These are phyloP conservation scores for Metschnikowia reukaufii DNA, from an alignment of 805 yeast genomes.

Conservation along the genomic window DNA sequence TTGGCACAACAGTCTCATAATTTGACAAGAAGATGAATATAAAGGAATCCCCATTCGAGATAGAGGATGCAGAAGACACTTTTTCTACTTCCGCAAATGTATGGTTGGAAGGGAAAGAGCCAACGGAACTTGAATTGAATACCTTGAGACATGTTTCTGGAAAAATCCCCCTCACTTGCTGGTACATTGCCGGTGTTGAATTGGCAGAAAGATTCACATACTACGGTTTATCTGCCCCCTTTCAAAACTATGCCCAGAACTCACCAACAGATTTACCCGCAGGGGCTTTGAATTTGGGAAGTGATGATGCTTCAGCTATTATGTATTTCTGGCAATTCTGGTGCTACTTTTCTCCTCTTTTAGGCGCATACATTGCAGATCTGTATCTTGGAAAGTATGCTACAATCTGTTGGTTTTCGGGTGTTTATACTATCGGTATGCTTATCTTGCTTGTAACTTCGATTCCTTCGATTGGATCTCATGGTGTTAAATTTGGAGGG, in stretches of 20 bases:
- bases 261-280: constrained; percentile 14
- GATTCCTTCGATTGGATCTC: constrained; percentile 52
- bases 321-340: constrained; percentile 19
- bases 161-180: constrained; percentile 16
- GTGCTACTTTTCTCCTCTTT: constrained; percentile 15
- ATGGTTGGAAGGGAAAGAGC: constrained; percentile 14
- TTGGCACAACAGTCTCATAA: too few relatives aligned
- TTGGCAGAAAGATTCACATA: constrained; percentile 18
- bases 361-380: constrained; percentile 56
- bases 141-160: constrained; percentile 52
- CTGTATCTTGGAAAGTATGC: constrained; percentile 69
- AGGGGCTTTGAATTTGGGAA: constrained; percentile 14
- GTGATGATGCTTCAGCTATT: constrained; percentile 15
- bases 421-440: constrained; percentile 59
- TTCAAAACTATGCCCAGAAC: constrained; percentile 19
- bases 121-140: constrained; percentile 54
- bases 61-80: neutral
- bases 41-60: neutral
- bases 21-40: neutral
- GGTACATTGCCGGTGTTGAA: constrained; percentile 18
- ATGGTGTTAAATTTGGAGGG: constrained; percentile 60
- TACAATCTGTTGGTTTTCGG: constrained; percentile 61
- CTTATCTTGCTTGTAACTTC: constrained; percentile 67
- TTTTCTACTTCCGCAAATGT: neutral
- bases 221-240: constrained; percentile 19